A percentile compares a stretch with the other conserved stretches of the same genome.
These are phyloP conservation scores for Eucalyptus polyanthemos DNA, from an alignment of 345 rosid genomes.

Conservation along the genomic window DNA sequence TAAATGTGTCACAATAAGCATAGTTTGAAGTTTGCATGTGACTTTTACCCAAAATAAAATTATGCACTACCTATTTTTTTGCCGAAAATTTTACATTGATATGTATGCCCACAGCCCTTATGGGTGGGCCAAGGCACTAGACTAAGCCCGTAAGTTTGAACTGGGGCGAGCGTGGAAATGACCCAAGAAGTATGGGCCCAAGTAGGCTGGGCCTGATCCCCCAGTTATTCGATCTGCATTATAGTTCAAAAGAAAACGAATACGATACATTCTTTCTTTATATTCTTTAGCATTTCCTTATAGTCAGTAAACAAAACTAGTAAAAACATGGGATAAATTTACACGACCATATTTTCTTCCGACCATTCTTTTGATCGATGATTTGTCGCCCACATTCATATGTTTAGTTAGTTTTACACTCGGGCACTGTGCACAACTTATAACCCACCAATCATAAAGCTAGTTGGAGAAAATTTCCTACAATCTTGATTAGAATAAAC, in stretches of 20 bases:
- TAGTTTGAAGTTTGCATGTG: too few species aligned
- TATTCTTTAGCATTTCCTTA: neutral
- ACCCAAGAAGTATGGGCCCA: neutral
- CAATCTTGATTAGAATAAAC: neutral
- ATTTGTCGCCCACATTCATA: neutral
- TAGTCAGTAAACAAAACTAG: neutral
- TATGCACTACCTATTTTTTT: too few species aligned
- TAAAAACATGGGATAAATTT: neutral
- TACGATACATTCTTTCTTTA: neutral
- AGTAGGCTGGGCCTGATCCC: neutral
- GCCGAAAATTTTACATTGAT: neutral
- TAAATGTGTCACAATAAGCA: too few species aligned
- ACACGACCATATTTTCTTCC: neutral
- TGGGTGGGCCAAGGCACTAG: neutral
- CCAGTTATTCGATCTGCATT: neutral
- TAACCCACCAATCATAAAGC: neutral
- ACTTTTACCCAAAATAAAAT: too few species aligned
- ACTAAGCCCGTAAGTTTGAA: neutral
- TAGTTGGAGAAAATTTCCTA: neutral
- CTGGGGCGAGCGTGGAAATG: neutral
- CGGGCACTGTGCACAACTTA: neutral
- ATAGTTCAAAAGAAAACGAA: neutral
- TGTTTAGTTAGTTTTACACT: neutral
- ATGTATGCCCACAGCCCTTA: neutral
- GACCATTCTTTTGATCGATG: neutral